A percentile compares a stretch with the other conserved stretches of the same genome.
Evolutionary conservation across 768 basidiomycete genomes (phyloP).

Genomic region (Termitomyces sp.): DNA sequence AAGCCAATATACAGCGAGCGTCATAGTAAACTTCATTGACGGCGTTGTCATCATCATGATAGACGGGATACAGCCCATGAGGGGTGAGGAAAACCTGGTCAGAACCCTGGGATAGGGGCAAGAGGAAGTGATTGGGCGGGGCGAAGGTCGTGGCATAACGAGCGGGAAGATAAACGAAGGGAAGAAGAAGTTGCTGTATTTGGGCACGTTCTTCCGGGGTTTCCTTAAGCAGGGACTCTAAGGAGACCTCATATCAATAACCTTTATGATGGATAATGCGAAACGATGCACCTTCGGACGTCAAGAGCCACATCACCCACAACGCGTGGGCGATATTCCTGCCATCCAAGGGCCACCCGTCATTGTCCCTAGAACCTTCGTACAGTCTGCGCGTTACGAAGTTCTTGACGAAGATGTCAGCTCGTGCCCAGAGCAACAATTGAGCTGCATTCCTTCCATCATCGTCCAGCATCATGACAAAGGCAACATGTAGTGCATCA

Average conservation of each 20-base stretch:
- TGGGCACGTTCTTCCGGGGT: conserved; percentile 22
- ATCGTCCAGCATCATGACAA: conserved; percentile 43
- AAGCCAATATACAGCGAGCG: conserved; percentile 21
- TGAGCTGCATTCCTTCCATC: conserved; percentile 52
- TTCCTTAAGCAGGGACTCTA: conserved; percentile 28
- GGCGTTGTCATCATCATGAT: conserved; percentile 24
- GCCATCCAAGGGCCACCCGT: conserved; percentile 52
- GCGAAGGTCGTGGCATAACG: conserved; percentile 57
- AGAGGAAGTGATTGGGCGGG: conserved; percentile 61
- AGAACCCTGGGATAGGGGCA: conserved; percentile 28
- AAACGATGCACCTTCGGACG: conserved; percentile 32
- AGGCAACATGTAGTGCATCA: conserved; percentile 7
- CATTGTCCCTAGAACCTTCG: conserved; percentile 20
- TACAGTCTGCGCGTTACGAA: conserved; percentile 39
- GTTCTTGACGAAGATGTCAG: conserved; percentile 36
- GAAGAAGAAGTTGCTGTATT: conserved; percentile 33
- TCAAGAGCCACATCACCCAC: conserved; percentile 56
- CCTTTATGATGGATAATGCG: neutral
- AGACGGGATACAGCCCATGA: conserved; percentile 48
- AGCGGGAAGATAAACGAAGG: conserved; percentile 46
- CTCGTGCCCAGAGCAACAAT: conserved; percentile 39
- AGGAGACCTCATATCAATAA: neutral
- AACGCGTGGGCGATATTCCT: conserved; percentile 44
- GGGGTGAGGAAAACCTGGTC: conserved; percentile 23
- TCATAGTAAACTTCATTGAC: conserved; percentile 28